phyloP scores from a whole-genome alignment of 2,329 filamentous ascomycete genomes.

The Xylaria polymorpha region DNA sequence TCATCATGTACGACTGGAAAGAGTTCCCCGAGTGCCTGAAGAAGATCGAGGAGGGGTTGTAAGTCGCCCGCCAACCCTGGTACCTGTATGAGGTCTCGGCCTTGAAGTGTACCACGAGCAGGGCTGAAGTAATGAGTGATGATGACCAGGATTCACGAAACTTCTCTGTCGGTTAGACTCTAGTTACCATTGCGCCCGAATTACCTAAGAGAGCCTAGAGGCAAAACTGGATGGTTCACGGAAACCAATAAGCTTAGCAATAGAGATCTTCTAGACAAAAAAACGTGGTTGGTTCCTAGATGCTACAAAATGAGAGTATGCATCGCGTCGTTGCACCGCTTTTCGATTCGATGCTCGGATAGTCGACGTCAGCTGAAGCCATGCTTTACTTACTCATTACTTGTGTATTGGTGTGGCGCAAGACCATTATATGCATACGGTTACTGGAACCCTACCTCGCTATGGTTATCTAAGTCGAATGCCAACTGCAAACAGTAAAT shows the following conservation, averaged over 20 bases:
- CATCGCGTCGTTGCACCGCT: not conserved
- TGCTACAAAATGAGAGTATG: conserved; percentile 1
- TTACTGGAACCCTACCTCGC: not conserved
- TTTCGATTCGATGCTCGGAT: not conserved
- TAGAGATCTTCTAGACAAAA: conserved; percentile 34
- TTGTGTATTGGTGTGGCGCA: not conserved
- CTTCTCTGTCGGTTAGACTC: conserved; percentile 33
- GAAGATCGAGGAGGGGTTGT: conserved; percentile 51
- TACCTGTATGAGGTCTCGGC: conserved; percentile 13
- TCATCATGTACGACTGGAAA: conserved; percentile 62
- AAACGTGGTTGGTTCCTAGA: conserved; percentile 17
- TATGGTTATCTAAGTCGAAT: not conserved
- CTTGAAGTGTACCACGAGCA: conserved; percentile 19
- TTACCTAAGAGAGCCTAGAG: conserved; percentile 15
- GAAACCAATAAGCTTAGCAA: conserved; percentile 14
- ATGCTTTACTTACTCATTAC: not conserved
- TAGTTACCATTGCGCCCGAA: conserved; percentile 23
- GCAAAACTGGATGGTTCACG: conserved; percentile 24
- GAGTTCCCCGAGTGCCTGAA: conserved; percentile 54
- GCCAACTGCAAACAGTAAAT: not conserved
- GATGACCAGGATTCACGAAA: conserved; percentile 35
- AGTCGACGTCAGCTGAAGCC: not conserved
- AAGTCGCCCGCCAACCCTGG: conserved; percentile 40
- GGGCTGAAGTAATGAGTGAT: conserved; percentile 38
- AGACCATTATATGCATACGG: not conserved